A percentile compares a stretch with the other conserved stretches of the same genome.
phyloP scores from a whole-genome alignment of 2,329 filamentous ascomycete genomes.

The Colletotrichum tanaceti region DNA sequence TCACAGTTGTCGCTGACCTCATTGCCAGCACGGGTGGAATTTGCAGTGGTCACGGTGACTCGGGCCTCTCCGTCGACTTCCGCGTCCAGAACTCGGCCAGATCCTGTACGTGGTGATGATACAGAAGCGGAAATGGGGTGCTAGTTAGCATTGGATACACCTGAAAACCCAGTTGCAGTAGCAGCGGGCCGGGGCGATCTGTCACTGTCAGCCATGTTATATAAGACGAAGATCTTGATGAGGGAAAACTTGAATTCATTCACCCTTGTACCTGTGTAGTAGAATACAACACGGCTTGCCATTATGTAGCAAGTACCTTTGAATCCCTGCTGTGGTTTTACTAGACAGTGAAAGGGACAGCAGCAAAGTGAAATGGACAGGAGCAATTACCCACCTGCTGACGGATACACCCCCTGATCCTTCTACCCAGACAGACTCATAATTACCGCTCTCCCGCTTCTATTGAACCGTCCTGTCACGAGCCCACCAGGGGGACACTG shows the following conservation, averaged over 20 bases:
- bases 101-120: slow-evolving; percentile 8
- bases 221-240: neutral
- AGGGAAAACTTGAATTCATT: neutral
- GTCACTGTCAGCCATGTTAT: slow-evolving; percentile 6
- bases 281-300: too few species aligned
- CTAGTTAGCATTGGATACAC: neutral
- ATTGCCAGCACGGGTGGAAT: neutral
- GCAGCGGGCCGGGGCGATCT: neutral
- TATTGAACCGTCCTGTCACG: too few species aligned
- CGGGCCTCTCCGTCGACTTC: slow-evolving; percentile 9
- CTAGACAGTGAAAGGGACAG: too few species aligned
- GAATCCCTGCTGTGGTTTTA: too few species aligned
- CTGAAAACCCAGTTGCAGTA: neutral
- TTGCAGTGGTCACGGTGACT: slow-evolving; percentile 8
- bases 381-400: too few species aligned
- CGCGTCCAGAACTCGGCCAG: slow-evolving; percentile 5
- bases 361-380: too few species aligned
- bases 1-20: slow-evolving; percentile 5
- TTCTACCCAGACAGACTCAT: too few species aligned
- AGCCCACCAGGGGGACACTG: too few species aligned
- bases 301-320: too few species aligned
- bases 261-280: neutral
- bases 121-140: neutral
- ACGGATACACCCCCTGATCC: too few species aligned
- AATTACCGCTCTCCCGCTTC: too few species aligned